Evolutionary conservation across 2,329 filamentous ascomycete species (phyloP), one percentile per base, ranked within the genome.

Genomic region (Herpomyces periplanetae): DNA sequence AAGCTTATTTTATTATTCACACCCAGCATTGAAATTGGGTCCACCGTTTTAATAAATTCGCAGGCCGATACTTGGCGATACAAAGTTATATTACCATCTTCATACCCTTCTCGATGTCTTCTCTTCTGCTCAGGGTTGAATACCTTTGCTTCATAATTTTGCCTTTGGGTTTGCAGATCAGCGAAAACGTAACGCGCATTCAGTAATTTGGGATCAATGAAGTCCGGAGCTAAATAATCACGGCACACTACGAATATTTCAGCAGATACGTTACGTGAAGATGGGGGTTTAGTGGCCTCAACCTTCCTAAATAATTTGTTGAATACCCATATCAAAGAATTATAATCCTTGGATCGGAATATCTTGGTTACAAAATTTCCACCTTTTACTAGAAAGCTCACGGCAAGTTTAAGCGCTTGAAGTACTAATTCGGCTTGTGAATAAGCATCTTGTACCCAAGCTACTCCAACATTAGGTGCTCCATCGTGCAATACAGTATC

Each of bases 101-200:
- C 75, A 28, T 96, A 96, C 47, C 80, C 80, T 17, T 85, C 75
- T 45, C 80, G 51, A 52, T 88, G 91, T 23, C 80, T 49, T 54
- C 88, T 96, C 50, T 91, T 96, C 34, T 68, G 49, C 35, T 96
- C 80, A 0, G 80, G 80, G 27, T 96, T 88, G 47, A 75, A 96
- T 2, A 96, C 80, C 37, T 85, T 87, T 15, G 80, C 80, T 37
- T 96, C 80, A 29, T 91, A 84, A 38, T 91, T 96, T 2, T 71
- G 69, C 0, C 61, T 63, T 2, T 65, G 56, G 22, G 64, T 66
- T 13, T 62, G 46, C n/a, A 88, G 44, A 37, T 96, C 80, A 13
- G 73, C 73, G 32, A 96, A 96, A 12, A 91, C 80, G 22, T 64
- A 56, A 27, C 57, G 57, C 4, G 80, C 57, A 32, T 96, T 80